Conservation (phyloP, 1,139 yeast species). For the Taphrina populina region DNA sequence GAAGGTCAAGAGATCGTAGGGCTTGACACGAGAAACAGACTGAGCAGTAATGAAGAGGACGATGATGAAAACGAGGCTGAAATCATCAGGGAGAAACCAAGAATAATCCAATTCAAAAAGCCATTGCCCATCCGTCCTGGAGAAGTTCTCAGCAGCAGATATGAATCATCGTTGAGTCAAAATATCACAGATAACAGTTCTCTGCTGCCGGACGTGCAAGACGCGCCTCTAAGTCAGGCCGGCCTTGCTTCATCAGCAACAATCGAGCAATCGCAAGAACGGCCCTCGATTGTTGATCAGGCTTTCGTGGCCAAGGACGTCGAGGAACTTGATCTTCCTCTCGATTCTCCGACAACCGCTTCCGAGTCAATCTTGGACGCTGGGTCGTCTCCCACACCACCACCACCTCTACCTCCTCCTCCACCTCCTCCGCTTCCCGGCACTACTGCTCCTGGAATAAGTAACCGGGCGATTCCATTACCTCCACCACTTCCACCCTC, state of each 20-base stretch:
- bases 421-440: slow-evolving; percentile 42
- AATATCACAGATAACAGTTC: background rate
- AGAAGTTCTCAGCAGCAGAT: slow-evolving; percentile 5
- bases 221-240: too few species aligned
- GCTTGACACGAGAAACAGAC: background rate
- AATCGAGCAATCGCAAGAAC: too few species aligned
- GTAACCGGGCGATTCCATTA: slow-evolving; percentile 1
- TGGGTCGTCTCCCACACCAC: slow-evolving; percentile 31
- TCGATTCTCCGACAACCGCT: too few species aligned
- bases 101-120: slow-evolving; percentile 28
- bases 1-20: background rate
- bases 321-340: too few species aligned
- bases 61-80: slow-evolving; percentile 13
- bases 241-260: too few species aligned
- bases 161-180: too few species aligned
- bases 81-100: slow-evolving; percentile 26
- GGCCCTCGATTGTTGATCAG: too few species aligned
- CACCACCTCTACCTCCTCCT: slow-evolving; percentile 41
- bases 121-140: slow-evolving; percentile 20
- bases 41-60: background rate
- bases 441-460: slow-evolving; percentile 45
- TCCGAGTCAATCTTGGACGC: too few species aligned
- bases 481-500: slow-evolving; percentile 38
- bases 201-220: too few species aligned
- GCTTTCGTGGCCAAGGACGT: too few species aligned